phyloP scores from a whole-genome alignment of 352 stramenopile species.

The Salisapilia sapeloensis region DNA sequence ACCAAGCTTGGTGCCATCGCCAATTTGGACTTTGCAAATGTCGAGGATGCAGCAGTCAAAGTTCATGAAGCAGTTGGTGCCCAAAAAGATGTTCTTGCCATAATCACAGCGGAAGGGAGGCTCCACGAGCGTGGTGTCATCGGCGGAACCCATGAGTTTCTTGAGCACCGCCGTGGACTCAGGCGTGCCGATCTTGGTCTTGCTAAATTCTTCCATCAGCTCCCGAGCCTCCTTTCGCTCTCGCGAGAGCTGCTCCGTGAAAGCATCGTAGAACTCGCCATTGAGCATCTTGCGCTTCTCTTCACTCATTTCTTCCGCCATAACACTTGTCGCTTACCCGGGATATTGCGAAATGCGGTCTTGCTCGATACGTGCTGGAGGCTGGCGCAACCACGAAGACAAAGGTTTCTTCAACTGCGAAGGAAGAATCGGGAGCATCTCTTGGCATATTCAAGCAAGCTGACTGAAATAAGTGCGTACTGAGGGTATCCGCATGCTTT shows the following conservation, averaged over 20 bases:
- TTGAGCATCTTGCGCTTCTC: conserved; percentile 47
- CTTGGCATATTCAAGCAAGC: no score
- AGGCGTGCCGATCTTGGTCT: conserved; percentile 7
- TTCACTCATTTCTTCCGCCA: no score
- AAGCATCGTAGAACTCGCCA: conserved; percentile 30
- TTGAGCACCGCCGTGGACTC: conserved; percentile 10
- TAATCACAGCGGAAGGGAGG: conserved; percentile 82
- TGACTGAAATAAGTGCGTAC: no score
- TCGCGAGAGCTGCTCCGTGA: conserved; percentile 15
- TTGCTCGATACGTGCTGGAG: no score
- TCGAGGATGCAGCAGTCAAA: conserved; percentile 80
- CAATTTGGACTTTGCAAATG: conserved; percentile 59
- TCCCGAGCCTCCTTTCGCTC: conserved; percentile 15
- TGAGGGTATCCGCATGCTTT: no score
- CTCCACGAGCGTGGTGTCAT: conserved; percentile 36
- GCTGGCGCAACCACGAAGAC: no score
- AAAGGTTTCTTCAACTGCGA: no score
- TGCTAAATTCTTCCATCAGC: conserved; percentile 26
- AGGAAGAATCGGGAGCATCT: no score
- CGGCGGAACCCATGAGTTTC: conserved; percentile 24
- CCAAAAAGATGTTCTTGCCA: conserved; percentile 65
- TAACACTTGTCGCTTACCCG: no score
- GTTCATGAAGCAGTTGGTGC: conserved; percentile 74
- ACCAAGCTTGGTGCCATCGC: conserved; percentile 47
- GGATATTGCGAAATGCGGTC: no score